These are phyloP conservation scores for Pyrenochaeta sp. DNA, from an alignment of 2,329 filamentous ascomycete species.

Conservation along the genomic window DNA sequence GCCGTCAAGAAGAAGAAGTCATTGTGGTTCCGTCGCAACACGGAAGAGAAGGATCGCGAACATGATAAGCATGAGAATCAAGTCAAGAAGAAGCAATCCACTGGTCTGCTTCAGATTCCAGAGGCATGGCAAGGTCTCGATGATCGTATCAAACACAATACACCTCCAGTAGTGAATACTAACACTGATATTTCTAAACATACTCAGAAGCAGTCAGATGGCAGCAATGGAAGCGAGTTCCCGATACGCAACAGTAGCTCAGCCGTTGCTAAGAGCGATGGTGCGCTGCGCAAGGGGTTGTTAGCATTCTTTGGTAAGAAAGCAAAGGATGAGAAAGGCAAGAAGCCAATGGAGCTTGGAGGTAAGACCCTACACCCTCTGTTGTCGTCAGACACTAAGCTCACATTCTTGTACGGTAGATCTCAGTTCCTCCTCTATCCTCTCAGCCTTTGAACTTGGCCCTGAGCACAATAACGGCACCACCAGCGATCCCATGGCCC, in stretches of 20 bases:
- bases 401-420: conserved; percentile 30
- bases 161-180: conserved; percentile 3
- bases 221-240: conserved; percentile 53
- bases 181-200: conserved; percentile 20
- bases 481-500: conserved; percentile 57
- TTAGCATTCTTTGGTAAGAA: conserved; percentile 64
- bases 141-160: conserved; percentile 41
- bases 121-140: conserved; percentile 48
- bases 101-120: conserved; percentile 40
- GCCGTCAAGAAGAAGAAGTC: conserved; percentile 55
- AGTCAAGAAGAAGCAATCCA: conserved; percentile 37
- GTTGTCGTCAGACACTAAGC: conserved; percentile 21
- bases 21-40: conserved; percentile 55
- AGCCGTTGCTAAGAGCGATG: conserved; percentile 49
- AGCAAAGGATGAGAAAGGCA: conserved; percentile 51
- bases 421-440: conserved; percentile 40
- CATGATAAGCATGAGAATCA: conserved; percentile 35
- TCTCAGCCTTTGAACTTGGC: conserved; percentile 47
- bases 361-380: conserved; percentile 44
- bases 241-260: conserved; percentile 50
- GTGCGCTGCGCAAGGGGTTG: conserved; percentile 52
- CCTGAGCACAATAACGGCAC: conserved; percentile 34
- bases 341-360: conserved; percentile 40
- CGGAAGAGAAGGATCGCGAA: conserved; percentile 42
- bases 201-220: conserved; percentile 30